Conservation (phyloP, 352 stramenopile species). For the Globisporangium camurandrum region DNA sequence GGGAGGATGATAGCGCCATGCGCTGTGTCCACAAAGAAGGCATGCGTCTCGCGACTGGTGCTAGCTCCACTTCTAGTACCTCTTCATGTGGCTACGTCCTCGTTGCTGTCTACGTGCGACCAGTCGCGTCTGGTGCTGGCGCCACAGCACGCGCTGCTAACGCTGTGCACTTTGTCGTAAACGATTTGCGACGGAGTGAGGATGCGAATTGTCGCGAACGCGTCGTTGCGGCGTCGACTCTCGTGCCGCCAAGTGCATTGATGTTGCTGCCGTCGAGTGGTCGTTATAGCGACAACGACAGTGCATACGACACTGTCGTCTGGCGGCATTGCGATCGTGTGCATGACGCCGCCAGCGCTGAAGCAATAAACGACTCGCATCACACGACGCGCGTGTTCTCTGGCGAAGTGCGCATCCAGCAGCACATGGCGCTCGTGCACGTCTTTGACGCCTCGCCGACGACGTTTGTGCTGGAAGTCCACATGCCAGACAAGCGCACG, state of each 20-base stretch:
- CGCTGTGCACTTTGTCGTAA: slow-evolving; percentile 30
- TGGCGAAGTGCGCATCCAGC: slow-evolving; percentile 20
- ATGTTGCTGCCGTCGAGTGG: slow-evolving; percentile 12
- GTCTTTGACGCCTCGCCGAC: slow-evolving; percentile 22
- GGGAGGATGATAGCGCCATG: slow-evolving; percentile 37
- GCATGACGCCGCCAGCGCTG: background rate
- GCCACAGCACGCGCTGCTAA: no score
- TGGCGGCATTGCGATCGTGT: slow-evolving; percentile 32
- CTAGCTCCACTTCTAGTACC: no score
- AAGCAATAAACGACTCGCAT: background rate
- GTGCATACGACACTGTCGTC: slow-evolving; percentile 12
- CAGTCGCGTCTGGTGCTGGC: slow-evolving; percentile 15
- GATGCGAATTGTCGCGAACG: slow-evolving; percentile 17
- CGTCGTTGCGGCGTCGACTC: slow-evolving; percentile 9
- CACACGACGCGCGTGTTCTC: slow-evolving; percentile 25
- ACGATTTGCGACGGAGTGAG: slow-evolving; percentile 9
- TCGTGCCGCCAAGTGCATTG: slow-evolving; percentile 24
- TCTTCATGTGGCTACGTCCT: slow-evolving; percentile 16
- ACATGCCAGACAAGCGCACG: background rate
- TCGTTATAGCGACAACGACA: slow-evolving; percentile 1
- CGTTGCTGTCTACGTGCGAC: slow-evolving; percentile 32
- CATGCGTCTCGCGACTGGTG: slow-evolving; percentile 13
- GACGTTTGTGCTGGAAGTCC: slow-evolving; percentile 19
- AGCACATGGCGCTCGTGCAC: slow-evolving; percentile 9
- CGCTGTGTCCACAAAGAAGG: slow-evolving; percentile 67